Evolutionary conservation across 495 filamentous ascomycete genomes (phyloP).

Genomic region (Penicillium turbatum): DNA sequence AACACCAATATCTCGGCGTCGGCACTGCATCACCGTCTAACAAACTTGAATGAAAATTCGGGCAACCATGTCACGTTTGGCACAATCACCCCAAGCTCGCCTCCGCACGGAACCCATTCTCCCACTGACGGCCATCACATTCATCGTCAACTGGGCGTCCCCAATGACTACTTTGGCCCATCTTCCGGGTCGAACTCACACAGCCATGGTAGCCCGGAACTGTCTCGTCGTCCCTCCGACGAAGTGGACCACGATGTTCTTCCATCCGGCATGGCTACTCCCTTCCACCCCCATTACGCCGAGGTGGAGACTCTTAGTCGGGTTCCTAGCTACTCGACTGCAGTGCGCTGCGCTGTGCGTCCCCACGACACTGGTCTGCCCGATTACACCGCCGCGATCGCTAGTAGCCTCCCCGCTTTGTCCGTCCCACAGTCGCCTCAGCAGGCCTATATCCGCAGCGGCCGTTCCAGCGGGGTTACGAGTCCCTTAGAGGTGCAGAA

Average conservation of each 20-base stretch:
- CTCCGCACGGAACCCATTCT: slow-evolving; percentile 15
- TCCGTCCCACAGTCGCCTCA: slow-evolving; percentile 38
- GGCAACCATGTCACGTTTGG: slow-evolving; percentile 10
- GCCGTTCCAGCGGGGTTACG: slow-evolving; percentile 25
- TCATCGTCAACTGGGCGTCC: slow-evolving; percentile 25
- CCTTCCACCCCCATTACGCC: slow-evolving; percentile 59
- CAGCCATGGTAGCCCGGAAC: slow-evolving; percentile 33
- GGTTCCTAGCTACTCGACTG: slow-evolving; percentile 78
- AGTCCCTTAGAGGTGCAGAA: slow-evolving; percentile 36
- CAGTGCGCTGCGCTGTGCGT: slow-evolving; percentile 56
- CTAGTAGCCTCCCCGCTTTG: slow-evolving; percentile 26
- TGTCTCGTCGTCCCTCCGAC: slow-evolving; percentile 58
- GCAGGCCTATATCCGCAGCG: slow-evolving; percentile 37
- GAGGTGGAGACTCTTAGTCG: slow-evolving; percentile 63
- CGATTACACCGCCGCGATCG: slow-evolving; percentile 48
- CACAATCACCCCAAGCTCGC: slow-evolving; percentile 18
- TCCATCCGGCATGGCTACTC: slow-evolving; percentile 50
- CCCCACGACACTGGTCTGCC: slow-evolving; percentile 47
- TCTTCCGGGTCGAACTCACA: slow-evolving; percentile 36
- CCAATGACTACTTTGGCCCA: slow-evolving; percentile 31
- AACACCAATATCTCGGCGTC: slow-evolving; percentile 49
- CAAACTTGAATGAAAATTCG: slow-evolving; percentile 47
- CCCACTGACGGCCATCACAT: slow-evolving; percentile 23
- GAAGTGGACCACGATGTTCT: slow-evolving; percentile 48
- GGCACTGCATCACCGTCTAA: slow-evolving; percentile 59